These are phyloP conservation scores for Jamesozyma jinghongensis DNA, from an alignment of 805 yeast genomes.

Conservation along the genomic window DNA sequence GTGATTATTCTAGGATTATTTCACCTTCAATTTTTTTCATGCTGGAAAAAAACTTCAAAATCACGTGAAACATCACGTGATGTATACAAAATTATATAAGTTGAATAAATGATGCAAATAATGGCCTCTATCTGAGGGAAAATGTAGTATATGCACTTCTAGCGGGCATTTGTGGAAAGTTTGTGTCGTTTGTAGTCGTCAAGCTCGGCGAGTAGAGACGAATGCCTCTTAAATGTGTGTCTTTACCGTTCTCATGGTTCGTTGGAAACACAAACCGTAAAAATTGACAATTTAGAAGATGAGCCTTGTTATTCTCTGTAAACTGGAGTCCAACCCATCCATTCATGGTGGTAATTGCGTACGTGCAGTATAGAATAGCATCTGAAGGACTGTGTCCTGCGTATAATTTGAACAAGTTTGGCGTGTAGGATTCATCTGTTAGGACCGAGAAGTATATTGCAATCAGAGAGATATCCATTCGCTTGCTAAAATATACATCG, in stretches of 20 bases:
- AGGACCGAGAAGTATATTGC: conserved; percentile 62
- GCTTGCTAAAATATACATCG: conserved; percentile 70
- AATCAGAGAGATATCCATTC: conserved; percentile 58
- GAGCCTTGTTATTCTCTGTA: conserved; percentile 20
- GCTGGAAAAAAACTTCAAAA: no score
- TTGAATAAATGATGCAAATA: no score
- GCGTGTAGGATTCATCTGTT: conserved; percentile 89
- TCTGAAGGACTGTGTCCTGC: conserved; percentile 27
- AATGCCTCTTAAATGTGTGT: conserved; percentile 77
- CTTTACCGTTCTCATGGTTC: conserved; percentile 94
- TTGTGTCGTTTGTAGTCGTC: no score
- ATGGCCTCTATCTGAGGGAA: no score
- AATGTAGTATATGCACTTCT: no score
- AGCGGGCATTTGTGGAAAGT: no score
- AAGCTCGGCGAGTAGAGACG: conserved; percentile 25
- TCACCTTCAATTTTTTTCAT: no score
- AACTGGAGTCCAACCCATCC: conserved; percentile 28
- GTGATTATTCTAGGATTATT: no score
- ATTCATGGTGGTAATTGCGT: conserved; percentile 22
- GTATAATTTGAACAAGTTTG: conserved; percentile 33
- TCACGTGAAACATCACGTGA: no score
- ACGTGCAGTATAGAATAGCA: conserved; percentile 19
- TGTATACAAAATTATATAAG: no score
- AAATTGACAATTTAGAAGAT: conserved; percentile 23
- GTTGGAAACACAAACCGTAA: conserved; percentile 24